Base-by-base conservation (phyloP, 2,329 filamentous ascomycete species). In the Leptoxyphium fumago region DNA sequence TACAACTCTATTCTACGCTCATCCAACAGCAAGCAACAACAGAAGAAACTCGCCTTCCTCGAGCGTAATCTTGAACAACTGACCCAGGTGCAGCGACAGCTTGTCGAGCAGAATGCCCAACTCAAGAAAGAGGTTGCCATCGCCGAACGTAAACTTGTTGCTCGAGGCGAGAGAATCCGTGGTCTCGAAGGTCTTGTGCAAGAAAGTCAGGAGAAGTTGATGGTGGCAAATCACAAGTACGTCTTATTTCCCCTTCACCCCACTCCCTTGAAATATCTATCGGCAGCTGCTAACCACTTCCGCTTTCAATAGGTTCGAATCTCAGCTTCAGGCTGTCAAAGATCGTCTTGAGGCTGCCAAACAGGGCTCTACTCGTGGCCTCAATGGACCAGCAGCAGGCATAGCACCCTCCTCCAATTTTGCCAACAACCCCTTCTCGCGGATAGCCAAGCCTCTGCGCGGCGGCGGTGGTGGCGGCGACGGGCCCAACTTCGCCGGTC, bases 11-110 rank as follows among this genome's bases (percentile, higher is more conserved):
- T 98, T 48, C 75, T 98, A 46, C 82, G 89, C 45, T 91, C 86
- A 41, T 94, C 86, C 53, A 98, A 98, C 72, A 96, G 94, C 72
- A 83, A 91, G 47, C 89, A 91, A 18, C 91, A 98, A 70, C 91
- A 98, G 68, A 98, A 98, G 82, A 98, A 98, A 77, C 96, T 98
- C 84, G 93, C 91, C 13, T 98, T 98, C 75, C 70, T 98, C 42
- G 91, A 98, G 71, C 82, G 91, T 60, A 98, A 98, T 62, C 78
- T 98, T 36, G 91, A 98, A 68, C 91, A 98, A 66, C 74, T 98
- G 44, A 98, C 91, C 2, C 86, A 94, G 60, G 91, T 98, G 43
- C 91, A 98, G 67, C 80, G 91, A 44, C 91, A 98, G 67, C 79
- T 98, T 10, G 91, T 98, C 29, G 91, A 98, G 70, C 91, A 98